Base-by-base conservation (phyloP, 345 rosid species). In the Salix udensis region DNA sequence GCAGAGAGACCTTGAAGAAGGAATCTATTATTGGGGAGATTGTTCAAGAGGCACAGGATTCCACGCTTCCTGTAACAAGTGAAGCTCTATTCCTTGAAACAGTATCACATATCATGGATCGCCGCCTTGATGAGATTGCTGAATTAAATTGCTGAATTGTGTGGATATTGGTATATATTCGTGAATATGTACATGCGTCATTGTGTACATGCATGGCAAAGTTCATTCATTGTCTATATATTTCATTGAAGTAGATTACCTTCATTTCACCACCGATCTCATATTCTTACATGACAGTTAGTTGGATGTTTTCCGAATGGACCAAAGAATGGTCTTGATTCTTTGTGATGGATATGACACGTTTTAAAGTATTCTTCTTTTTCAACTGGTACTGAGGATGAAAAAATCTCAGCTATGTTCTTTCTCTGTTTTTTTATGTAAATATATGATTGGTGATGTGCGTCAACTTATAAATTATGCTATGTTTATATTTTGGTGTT, bases 11-110 rank as follows among this genome's bases (percentile, higher is more conserved):
- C 65, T 68, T 86, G 78, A 82, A 77, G 50, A 76, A 65, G 76
- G 81, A 72, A 65, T 82, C 87, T 26, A 36, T 74, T 24, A 80
- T 86, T 31, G 84, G 84, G 74, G 84, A 80, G 79, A 86, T 84
- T 62, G 79, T 86, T 24, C 75, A 62, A 69, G 86, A 84, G 66
- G 86, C 87, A 0, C 69, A 70, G 68, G 84, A 78, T 37, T 84
- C 81, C 14, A 55, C 77, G 65, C 87, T 86, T 73, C 87, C 87
- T 4, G 81, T 50, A 52, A 65, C 79, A 19, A 82, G 86, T 28
- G 87, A 86, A 76, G 76, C 65, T 67, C 83, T 68, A 15, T 80
- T 82, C 70, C 79, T 86, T 34, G 87, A 86, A 65, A 67, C 83
- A 5, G 76, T 84, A 26, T 82, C 89, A 1, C 53, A 82, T 21